Conservation (phyloP, 2,329 filamentous ascomycete species). For the Trichoderma sp. region DNA sequence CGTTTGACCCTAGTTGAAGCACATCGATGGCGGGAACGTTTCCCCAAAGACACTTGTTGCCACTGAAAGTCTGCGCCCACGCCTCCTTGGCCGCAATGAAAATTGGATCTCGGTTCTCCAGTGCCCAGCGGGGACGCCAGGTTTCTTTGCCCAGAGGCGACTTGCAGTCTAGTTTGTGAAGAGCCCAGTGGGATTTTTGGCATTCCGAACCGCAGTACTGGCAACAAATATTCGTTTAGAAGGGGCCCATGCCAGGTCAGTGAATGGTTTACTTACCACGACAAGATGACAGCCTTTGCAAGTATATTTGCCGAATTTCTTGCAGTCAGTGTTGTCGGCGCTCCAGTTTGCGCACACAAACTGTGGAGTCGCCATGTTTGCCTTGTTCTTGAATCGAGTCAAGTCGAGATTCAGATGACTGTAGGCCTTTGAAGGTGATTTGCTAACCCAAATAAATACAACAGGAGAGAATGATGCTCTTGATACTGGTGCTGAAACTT, state of each 20-base stretch:
- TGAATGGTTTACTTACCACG: not conserved
- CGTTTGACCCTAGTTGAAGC: not conserved
- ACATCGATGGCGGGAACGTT: conserved; percentile 3
- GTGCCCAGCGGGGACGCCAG: not conserved
- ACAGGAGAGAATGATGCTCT: not conserved
- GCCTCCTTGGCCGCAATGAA: too few relatives aligned
- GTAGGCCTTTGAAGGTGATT: not conserved
- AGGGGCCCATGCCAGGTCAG: not conserved
- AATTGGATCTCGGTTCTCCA: too few relatives aligned
- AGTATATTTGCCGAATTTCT: not conserved
- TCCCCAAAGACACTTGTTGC: conserved; percentile 10
- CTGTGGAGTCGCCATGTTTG: not conserved
- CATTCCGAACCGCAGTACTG: conserved; percentile 8
- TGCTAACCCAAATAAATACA: not conserved
- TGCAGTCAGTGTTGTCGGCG: not conserved
- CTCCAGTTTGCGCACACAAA: not conserved
- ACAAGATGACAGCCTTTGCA: conserved; percentile 1
- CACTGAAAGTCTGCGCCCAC: too few relatives aligned
- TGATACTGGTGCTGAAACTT: not conserved
- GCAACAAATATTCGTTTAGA: not conserved
- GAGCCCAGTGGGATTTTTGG: not conserved
- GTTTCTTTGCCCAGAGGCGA: not conserved
- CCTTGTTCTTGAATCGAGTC: rapidly evolving
- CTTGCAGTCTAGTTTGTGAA: not conserved
- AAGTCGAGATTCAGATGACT: not conserved